Evolutionary conservation across 163 green algal species (phyloP).

Genomic region (Chlamydomonas reinhardtii): DNA sequence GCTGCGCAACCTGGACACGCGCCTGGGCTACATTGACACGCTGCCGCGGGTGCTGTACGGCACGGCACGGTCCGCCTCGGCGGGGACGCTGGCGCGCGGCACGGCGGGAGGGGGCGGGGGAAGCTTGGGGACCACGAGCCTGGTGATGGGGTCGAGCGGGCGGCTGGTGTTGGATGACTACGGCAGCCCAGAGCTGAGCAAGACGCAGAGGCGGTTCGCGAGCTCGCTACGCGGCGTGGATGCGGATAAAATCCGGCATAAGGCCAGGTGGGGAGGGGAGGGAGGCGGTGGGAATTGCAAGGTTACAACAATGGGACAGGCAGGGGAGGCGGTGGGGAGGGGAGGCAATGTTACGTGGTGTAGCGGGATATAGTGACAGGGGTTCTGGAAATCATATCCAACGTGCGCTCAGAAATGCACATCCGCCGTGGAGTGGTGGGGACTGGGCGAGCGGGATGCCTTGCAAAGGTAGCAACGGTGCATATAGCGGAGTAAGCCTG

Average conservation of each 20-base stretch:
- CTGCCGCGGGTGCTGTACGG: conserved; percentile 51
- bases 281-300: no score
- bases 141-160: no score
- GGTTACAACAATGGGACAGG: no score
- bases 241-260: neutral
- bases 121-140: neutral
- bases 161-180: conserved; percentile 46
- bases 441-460: no score
- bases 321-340: no score
- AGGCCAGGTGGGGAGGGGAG: conserved; percentile 37
- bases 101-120: neutral
- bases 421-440: no score
- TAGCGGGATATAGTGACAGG: no score
- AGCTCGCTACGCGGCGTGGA: conserved; percentile 11
- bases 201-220: conserved; percentile 39
- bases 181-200: conserved; percentile 45
- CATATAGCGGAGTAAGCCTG: no score
- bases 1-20: conserved; percentile 39
- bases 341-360: no score
- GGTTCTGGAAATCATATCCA: no score
- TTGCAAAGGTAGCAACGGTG: no score
- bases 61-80: conserved; percentile 21
- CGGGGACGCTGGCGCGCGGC: conserved; percentile 7
- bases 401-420: no score
- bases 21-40: conserved; percentile 35